These are phyloP conservation scores for Aphanomyces cochlioides DNA, from an alignment of 352 stramenopile species.

Conservation along the genomic window DNA sequence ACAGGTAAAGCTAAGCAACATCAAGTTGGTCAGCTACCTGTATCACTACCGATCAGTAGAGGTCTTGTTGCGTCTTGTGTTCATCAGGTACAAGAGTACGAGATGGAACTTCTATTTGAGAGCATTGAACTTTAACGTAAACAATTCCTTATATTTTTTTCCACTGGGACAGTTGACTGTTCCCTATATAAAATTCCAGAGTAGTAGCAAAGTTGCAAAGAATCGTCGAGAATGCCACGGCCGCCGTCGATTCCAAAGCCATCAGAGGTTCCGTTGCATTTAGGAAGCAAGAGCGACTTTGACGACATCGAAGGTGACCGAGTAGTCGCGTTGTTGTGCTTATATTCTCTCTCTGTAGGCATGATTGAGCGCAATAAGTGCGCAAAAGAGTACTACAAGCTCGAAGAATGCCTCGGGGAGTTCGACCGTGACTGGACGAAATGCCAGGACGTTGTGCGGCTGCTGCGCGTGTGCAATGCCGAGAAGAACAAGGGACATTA, in stretches of 20 bases:
- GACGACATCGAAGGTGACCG: constrained; percentile 52
- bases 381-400: constrained; percentile 79
- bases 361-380: constrained; percentile 84
- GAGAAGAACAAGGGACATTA: constrained; percentile 30
- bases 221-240: not conserved
- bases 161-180: too few relatives aligned
- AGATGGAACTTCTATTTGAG: too few relatives aligned
- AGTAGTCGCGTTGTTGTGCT: not conserved
- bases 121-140: too few relatives aligned
- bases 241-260: constrained; percentile 6
- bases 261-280: constrained; percentile 41
- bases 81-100: too few relatives aligned
- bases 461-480: constrained; percentile 77
- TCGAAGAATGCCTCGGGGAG: constrained; percentile 80
- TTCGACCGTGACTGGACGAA: constrained; percentile 83
- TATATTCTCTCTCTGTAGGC: constrained; percentile 46
- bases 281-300: constrained; percentile 79
- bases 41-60: too few relatives aligned
- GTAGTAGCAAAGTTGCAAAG: too few relatives aligned
- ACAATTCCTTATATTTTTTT: too few relatives aligned
- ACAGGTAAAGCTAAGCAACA: too few relatives aligned
- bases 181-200: too few relatives aligned
- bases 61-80: too few relatives aligned
- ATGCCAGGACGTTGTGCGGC: constrained; percentile 75
- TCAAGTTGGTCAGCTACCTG: too few relatives aligned